These are phyloP conservation scores for Chrysoporthe cubensis DNA, from an alignment of 2,329 filamentous ascomycete species.

Conservation along the genomic window DNA sequence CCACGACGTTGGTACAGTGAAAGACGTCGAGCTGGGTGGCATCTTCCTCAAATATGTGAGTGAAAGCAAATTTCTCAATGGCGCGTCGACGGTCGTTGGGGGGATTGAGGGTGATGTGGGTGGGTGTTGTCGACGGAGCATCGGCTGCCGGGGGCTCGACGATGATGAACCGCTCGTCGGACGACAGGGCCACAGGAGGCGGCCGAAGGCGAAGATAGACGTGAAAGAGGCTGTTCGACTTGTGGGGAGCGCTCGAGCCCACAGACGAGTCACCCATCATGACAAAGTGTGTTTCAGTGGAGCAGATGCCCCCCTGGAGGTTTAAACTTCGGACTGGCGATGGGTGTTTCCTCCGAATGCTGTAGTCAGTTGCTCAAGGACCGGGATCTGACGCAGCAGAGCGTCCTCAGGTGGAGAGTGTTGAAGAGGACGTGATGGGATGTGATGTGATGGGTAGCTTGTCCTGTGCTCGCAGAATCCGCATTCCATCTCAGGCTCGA, in stretches of 20 bases:
- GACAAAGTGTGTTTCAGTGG: neutral
- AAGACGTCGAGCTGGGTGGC: slow-evolving; percentile 87
- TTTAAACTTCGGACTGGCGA: neutral
- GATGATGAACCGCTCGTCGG: slow-evolving; percentile 72
- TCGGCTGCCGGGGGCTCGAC: slow-evolving; percentile 62
- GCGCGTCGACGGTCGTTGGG: slow-evolving; percentile 85
- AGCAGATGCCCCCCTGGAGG: neutral
- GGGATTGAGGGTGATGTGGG: slow-evolving; percentile 77
- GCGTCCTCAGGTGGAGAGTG: neutral
- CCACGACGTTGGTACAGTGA: slow-evolving; percentile 73
- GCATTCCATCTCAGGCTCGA: neutral
- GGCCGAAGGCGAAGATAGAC: slow-evolving; percentile 86
- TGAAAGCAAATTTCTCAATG: slow-evolving; percentile 93
- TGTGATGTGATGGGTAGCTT: neutral
- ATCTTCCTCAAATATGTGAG: slow-evolving; percentile 86
- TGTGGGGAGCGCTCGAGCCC: slow-evolving; percentile 32
- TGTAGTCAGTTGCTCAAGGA: neutral
- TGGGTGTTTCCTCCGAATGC: neutral
- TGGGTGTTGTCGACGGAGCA: slow-evolving; percentile 50
- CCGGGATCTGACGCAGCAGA: neutral
- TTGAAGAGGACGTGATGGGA: neutral
- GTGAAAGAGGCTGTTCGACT: slow-evolving; percentile 71
- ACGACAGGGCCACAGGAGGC: slow-evolving; percentile 50
- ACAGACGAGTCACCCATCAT: slow-evolving; percentile 43
- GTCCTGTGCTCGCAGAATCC: neutral